These are phyloP conservation scores for Cokeromyces recurvatus DNA, from an alignment of 371 early-diverging fungal genomes.

Conservation along the genomic window DNA sequence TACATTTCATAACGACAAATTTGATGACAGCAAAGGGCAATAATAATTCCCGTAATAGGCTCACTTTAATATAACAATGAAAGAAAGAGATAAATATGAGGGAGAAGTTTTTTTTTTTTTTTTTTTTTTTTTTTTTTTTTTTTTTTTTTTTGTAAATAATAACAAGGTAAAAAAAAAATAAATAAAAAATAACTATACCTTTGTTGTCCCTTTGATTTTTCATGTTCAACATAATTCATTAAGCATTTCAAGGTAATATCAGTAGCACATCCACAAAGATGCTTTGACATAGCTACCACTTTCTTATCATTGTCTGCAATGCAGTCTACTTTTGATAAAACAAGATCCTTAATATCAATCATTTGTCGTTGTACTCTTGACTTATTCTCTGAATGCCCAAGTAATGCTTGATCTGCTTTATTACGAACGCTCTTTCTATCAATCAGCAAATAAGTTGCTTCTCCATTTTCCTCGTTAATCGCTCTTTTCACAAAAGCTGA, in stretches of 20 bases:
- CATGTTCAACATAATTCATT: conserved; percentile 50
- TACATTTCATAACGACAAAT: conserved; percentile 77
- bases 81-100: neutral
- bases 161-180: too few relatives aligned
- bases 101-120: neutral
- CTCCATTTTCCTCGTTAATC: conserved; percentile 48
- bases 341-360: conserved; percentile 85
- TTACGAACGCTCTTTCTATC: conserved; percentile 77
- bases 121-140: neutral
- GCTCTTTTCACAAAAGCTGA: conserved; percentile 58
- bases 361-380: conserved; percentile 58
- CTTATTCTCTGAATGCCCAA: conserved; percentile 23
- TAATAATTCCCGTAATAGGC: conserved; percentile 68
- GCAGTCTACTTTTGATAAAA: conserved; percentile 43
- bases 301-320: conserved; percentile 35
- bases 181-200: too few relatives aligned
- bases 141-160: too few relatives aligned
- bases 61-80: conserved; percentile 9
- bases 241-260: conserved; percentile 81
- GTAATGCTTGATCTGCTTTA: conserved; percentile 54
- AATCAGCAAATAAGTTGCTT: conserved; percentile 60
- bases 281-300: conserved; percentile 79
- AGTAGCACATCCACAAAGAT: conserved; percentile 92
- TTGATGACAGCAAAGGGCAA: conserved; percentile 93
- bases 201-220: conserved; percentile 21